Conservation (phyloP, 2,329 filamentous ascomycete genomes). For the Colletotrichum eleusines region DNA sequence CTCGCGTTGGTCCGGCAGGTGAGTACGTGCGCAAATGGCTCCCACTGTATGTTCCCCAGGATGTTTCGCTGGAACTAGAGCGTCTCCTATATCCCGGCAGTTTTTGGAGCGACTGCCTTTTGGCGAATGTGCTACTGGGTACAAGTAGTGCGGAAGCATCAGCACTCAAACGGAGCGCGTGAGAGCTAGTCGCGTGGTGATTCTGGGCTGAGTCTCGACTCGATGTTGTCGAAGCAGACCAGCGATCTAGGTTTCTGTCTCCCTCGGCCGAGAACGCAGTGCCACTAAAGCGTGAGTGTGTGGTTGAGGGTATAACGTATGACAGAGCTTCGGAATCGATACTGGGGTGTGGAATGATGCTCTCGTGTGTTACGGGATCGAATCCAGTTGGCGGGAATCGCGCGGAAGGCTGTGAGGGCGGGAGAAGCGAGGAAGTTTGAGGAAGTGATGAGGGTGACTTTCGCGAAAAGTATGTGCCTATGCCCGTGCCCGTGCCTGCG, state of each 20-base stretch:
- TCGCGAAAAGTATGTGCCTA: constrained; percentile 10
- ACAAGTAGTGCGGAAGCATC: constrained; percentile 13
- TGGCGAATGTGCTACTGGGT: neutral
- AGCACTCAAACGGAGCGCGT: constrained; percentile 24
- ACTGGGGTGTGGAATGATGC: neutral
- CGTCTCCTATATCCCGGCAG: constrained; percentile 8
- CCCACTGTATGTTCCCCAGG: neutral
- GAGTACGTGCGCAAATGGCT: constrained; percentile 13
- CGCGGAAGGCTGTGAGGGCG: constrained; percentile 7
- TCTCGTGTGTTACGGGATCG: constrained; percentile 12
- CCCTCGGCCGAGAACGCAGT: constrained; percentile 53
- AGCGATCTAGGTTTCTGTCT: constrained; percentile 61
- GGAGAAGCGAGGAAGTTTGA: constrained; percentile 30
- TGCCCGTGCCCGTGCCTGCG: constrained; percentile 18
- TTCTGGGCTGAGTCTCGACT: constrained; percentile 48
- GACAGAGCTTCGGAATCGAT: neutral
- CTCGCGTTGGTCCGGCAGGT: constrained; percentile 4
- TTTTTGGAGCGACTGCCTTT: constrained; percentile 14
- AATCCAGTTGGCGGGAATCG: neutral
- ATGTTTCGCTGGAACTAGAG: constrained; percentile 26
- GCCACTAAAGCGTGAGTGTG: constrained; percentile 53
- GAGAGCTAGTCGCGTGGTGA: neutral
- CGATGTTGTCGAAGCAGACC: constrained; percentile 62
- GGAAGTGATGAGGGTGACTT: constrained; percentile 21
- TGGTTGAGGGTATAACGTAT: constrained; percentile 1